Conservation (phyloP, 257 asterid species). For the Jaltomata sinuosa region DNA sequence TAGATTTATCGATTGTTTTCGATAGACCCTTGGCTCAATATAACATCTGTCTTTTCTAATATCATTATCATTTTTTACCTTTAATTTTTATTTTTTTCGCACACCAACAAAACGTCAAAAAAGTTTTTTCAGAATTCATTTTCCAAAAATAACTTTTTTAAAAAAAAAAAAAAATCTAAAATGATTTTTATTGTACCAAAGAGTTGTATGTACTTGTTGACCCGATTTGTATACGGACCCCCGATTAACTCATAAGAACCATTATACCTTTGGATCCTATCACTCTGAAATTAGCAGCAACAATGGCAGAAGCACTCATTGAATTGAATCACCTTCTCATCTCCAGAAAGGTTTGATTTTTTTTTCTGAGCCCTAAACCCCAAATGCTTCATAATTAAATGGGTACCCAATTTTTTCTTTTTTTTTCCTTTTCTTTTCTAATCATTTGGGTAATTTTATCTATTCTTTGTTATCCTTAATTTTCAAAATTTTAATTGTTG, state of each 20-base stretch:
- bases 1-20: no score
- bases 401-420: neutral
- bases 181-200: neutral
- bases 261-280: neutral
- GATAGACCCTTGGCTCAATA: no score
- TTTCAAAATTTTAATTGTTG: neutral
- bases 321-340: conserved; percentile 32
- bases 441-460: neutral
- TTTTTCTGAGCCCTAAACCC: no score
- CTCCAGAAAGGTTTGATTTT: conserved; percentile 20
- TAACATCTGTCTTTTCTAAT: no score
- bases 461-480: neutral
- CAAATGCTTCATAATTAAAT: neutral
- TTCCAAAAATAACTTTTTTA: no score
- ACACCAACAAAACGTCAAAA: no score
- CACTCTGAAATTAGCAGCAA: neutral
- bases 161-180: no score
- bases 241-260: neutral
- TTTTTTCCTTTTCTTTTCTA: neutral
- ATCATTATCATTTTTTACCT: no score
- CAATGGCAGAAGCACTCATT: conserved; percentile 26
- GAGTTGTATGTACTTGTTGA: neutral
- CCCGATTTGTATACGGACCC: neutral
- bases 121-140: no score
- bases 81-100: no score